Percentiles rank a stretch among this genome's conserved stretches.
Conservation (phyloP, 371 early-diverging fungal genomes). For the Lichtheimia hyalospora region DNA sequence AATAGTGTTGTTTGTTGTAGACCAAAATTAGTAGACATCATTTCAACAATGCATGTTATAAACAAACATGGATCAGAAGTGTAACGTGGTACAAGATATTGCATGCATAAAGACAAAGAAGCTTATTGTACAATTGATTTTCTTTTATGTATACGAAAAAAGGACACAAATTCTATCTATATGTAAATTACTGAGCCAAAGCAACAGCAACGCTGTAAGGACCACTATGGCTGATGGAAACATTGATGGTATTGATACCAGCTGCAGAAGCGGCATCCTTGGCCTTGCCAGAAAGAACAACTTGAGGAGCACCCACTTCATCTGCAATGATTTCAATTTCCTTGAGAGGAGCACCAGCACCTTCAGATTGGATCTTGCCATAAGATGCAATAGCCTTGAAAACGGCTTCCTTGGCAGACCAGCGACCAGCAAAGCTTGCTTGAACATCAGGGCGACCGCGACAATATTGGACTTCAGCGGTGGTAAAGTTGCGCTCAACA, state of each 20-base stretch:
- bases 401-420: conserved; percentile 97
- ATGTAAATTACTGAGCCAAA: conserved; percentile 42
- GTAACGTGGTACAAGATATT: no score
- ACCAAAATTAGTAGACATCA: no score
- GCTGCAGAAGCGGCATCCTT: conserved; percentile 67
- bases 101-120: no score
- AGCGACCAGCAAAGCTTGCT: conserved; percentile 90
- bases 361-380: conserved; percentile 72
- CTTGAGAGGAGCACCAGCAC: conserved; percentile 84
- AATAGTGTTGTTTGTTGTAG: no score
- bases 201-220: conserved; percentile 91
- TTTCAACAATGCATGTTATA: no score
- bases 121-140: no score
- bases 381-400: conserved; percentile 90
- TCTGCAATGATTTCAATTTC: conserved; percentile 85
- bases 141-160: no score
- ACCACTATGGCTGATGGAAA: conserved; percentile 93
- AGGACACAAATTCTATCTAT: no score
- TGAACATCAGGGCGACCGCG: conserved; percentile 71
- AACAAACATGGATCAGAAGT: no score
- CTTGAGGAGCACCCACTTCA: conserved; percentile 85
- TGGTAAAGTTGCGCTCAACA: conserved; percentile 91
- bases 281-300: conserved; percentile 86
- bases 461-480: conserved; percentile 83
- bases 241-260: conserved; percentile 78